Base-by-base conservation (phyloP, 257 asterid species). In the Ophiorrhiza pumila region DNA sequence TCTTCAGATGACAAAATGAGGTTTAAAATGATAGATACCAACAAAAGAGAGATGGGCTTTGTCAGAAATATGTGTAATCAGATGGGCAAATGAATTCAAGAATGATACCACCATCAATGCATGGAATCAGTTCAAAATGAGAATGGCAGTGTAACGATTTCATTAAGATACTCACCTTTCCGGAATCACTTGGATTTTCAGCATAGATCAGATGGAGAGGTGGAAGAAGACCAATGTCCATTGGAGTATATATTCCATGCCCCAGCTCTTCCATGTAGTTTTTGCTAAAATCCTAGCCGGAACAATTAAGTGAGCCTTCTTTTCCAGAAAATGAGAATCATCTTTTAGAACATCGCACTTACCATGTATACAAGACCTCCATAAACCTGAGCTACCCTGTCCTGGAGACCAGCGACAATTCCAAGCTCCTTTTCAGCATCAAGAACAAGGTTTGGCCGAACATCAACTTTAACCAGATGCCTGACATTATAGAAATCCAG, bases 301-400 rank as follows among this genome's bases (percentile, higher is more conserved):
- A n/a, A 35, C 15, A 59, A n/a, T 41, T 56, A 70, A 43, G 42
- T 47, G 57, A 39, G 49, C 46, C 53, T 69, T 14, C 31, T 47
- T 25, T 50, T 37, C 42, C 32, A 60, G 34, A 43, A 72, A 23
- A 31, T 25, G 34, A 53, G 46, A 39, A 12, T 9, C 43, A 35
- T 1, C 58, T 31, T 65, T 41, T 27, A 20, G 37, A 29, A 7
- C 60, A 35, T 46, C 62, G 31, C 29, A 43, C 84, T 75, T 79
- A 94, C 99, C 98, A 91, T 95, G 77, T 88, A 86, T 55, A 95
- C 88, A 9, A 95, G 93, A 76, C 98, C 99, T 5, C 99, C 99
- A 32, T 95, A 95, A 78, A 95, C 98, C 83, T 91, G 99, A 69
- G 97, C 97, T 31, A 94, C 99, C 84, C 99, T 86, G 76, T 92